Percentiles rank a stretch among this genome's conserved stretches.
phyloP scores from a whole-genome alignment of 2,329 filamentous ascomycete genomes.

The Zymoseptoria ardabiliae region DNA sequence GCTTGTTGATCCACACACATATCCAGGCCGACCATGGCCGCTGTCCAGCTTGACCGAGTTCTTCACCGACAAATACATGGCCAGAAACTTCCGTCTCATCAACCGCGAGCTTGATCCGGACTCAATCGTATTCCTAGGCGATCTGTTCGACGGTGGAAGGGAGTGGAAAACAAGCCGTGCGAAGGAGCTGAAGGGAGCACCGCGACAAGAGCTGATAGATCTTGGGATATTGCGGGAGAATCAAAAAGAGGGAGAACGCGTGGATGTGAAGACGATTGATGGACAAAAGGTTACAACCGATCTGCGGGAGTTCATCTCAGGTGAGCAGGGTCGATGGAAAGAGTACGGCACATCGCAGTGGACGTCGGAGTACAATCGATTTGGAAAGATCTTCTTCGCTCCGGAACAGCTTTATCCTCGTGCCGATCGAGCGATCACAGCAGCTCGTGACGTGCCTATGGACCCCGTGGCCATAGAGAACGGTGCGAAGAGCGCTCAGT shows the following conservation, averaged over 20 bases:
- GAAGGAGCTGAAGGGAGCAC: conserved; percentile 13
- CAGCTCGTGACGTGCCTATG: conserved; percentile 16
- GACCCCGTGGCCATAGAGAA: conserved; percentile 21
- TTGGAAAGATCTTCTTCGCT: conserved; percentile 72
- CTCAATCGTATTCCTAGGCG: conserved; percentile 82
- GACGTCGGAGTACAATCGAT: conserved; percentile 78
- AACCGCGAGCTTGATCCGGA: conserved; percentile 73
- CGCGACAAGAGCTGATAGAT: conserved; percentile 18
- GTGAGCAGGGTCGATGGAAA: conserved; percentile 43
- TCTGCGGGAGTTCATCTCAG: conserved; percentile 22
- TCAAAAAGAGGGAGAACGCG: conserved; percentile 18
- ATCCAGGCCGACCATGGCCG: conserved; percentile 72
- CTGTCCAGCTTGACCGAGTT: conserved; percentile 58
- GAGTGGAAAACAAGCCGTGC: conserved; percentile 73
- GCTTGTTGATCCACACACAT: conserved; percentile 89
- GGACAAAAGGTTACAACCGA: conserved; percentile 10
- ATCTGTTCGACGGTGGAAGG: conserved; percentile 89
- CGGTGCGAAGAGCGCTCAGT: conserved; percentile 51
- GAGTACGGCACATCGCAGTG: conserved; percentile 77
- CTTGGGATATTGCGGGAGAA: conserved; percentile 12
- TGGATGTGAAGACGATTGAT: conserved; percentile 4
- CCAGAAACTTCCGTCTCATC: conserved; percentile 70
- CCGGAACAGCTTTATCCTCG: conserved; percentile 27
- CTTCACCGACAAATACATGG: conserved; percentile 86
- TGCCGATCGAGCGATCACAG: conserved; percentile 14